Conservation (phyloP, 805 yeast genomes). For the Kregervanrija fluxuum region DNA sequence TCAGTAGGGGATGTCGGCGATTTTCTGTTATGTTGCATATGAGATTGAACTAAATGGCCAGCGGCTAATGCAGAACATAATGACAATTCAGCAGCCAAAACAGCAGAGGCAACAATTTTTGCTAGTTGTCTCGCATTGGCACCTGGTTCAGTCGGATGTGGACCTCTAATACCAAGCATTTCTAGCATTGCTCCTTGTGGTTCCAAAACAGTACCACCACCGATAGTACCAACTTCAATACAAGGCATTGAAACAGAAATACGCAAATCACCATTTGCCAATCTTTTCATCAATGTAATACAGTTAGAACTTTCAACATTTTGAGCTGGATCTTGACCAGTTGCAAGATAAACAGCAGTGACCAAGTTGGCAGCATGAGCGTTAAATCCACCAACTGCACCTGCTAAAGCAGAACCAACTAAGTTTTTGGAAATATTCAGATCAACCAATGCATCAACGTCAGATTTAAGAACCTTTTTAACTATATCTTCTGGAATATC, state of each 20-base stretch:
- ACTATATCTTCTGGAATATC: conserved; percentile 79
- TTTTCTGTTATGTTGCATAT: conserved; percentile 87
- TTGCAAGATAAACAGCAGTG: conserved; percentile 88
- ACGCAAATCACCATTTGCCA: conserved; percentile 65
- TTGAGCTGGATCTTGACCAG: conserved; percentile 99
- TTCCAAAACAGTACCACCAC: conserved; percentile 96
- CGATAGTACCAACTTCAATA: conserved; percentile 97
- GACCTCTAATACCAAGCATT: conserved; percentile 89
- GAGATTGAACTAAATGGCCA: conserved; percentile 96
- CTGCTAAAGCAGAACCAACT: conserved; percentile 98
- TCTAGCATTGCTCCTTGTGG: conserved; percentile 97
- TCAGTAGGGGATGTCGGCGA: conserved; percentile 24
- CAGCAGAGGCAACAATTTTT: conserved; percentile 86
- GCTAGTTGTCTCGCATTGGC: conserved; percentile 92
- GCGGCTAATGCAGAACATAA: conserved; percentile 95
- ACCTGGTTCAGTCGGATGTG: conserved; percentile 91
- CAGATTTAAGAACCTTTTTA: conserved; percentile 76
- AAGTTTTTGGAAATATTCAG: conserved; percentile 83
- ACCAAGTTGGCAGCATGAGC: conserved; percentile 97
- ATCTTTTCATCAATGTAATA: conserved; percentile 88
- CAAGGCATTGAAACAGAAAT: conserved; percentile 99
- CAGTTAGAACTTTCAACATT: conserved; percentile 97
- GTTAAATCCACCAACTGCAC: conserved; percentile 94
- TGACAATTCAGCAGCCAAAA: conserved; percentile 92
- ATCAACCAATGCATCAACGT: conserved; percentile 87